Evolutionary conservation across 768 basidiomycete species (phyloP).

Genomic region (Amanita pallidorosea): DNA sequence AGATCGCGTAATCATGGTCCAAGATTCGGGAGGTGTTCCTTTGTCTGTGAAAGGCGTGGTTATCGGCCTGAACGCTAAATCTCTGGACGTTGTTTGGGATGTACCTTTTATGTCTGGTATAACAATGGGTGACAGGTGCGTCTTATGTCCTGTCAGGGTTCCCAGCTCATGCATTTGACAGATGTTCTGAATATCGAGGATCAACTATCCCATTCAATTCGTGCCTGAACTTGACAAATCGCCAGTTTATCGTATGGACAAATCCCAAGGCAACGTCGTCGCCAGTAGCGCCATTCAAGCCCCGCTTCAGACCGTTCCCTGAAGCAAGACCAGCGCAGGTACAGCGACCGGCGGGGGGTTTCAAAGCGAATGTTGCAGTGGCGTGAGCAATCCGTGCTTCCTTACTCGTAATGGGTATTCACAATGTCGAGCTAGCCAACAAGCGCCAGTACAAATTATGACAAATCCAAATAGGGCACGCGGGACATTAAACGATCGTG

Average conservation of each 20-base stretch:
- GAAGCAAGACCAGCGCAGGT: slow-evolving; percentile 43
- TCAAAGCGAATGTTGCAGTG: slow-evolving; percentile 40
- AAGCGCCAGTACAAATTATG: slow-evolving; percentile 56
- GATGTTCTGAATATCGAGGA: slow-evolving; percentile 90
- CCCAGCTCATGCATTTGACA: slow-evolving; percentile 17
- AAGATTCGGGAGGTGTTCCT: slow-evolving; percentile 89
- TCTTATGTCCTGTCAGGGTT: neutral
- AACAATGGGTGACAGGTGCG: slow-evolving; percentile 73
- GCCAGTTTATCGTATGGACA: slow-evolving; percentile 76
- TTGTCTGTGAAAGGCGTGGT: slow-evolving; percentile 90
- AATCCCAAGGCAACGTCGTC: slow-evolving; percentile 42
- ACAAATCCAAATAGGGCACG: slow-evolving; percentile 59
- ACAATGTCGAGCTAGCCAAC: slow-evolving; percentile 13
- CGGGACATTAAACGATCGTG: slow-evolving; percentile 21
- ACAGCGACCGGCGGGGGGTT: slow-evolving; percentile 48
- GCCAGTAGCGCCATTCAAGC: slow-evolving; percentile 46
- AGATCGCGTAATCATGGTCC: slow-evolving; percentile 93
- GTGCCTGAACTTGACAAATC: slow-evolving; percentile 80
- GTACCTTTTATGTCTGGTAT: slow-evolving; percentile 89
- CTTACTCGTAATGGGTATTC: slow-evolving; percentile 1
- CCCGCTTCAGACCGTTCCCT: slow-evolving; percentile 58
- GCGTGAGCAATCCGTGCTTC: slow-evolving; percentile 18
- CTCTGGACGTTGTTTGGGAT: slow-evolving; percentile 96
- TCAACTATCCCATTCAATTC: slow-evolving; percentile 79
- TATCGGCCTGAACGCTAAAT: slow-evolving; percentile 74